phyloP scores from a whole-genome alignment of 805 yeast genomes.

The Hanseniaspora guilliermondii region DNA sequence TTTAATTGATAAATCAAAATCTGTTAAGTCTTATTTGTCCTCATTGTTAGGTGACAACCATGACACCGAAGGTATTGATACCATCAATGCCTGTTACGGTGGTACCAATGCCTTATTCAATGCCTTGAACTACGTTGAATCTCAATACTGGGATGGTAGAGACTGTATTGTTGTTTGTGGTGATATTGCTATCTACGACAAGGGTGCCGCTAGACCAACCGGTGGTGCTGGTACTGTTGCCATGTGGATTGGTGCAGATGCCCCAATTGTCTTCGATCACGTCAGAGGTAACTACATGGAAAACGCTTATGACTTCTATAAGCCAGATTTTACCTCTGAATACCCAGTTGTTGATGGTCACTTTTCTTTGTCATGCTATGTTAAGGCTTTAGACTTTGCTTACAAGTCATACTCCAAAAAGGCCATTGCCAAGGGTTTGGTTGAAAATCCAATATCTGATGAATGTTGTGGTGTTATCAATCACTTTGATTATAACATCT shows the following conservation, averaged over 20 bases:
- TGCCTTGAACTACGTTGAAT: slow-evolving; percentile 90
- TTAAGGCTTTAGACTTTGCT: slow-evolving; percentile 80
- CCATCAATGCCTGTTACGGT: slow-evolving; percentile 95
- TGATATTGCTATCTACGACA: slow-evolving; percentile 92
- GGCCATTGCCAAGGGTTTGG: slow-evolving; percentile 42
- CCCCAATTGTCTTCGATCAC: slow-evolving; percentile 85
- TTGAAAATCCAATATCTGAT: slow-evolving; percentile 34
- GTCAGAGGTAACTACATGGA: slow-evolving; percentile 89
- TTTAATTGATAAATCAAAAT: slow-evolving; percentile 87
- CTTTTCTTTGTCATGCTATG: slow-evolving; percentile 85
- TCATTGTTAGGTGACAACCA: slow-evolving; percentile 79
- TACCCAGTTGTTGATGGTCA: slow-evolving; percentile 98
- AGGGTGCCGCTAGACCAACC: slow-evolving; percentile 98
- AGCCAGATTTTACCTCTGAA: slow-evolving; percentile 92
- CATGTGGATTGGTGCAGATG: slow-evolving; percentile 88
- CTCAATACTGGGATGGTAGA: slow-evolving; percentile 95
- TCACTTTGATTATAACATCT: slow-evolving; percentile 81
- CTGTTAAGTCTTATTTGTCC: slow-evolving; percentile 90
- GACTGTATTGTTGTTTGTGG: slow-evolving; percentile 95
- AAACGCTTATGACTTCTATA: slow-evolving; percentile 95
- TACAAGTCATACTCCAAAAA: slow-evolving; percentile 73
- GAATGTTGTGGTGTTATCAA: slow-evolving; percentile 54
- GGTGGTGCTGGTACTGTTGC: slow-evolving; percentile 99
- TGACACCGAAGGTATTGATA: slow-evolving; percentile 93
- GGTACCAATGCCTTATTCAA: slow-evolving; percentile 93